Evolutionary conservation across 1,284 basidiomycete genomes (phyloP), one percentile per base, ranked within the genome.

Genomic region (Microbotryum violaceum): DNA sequence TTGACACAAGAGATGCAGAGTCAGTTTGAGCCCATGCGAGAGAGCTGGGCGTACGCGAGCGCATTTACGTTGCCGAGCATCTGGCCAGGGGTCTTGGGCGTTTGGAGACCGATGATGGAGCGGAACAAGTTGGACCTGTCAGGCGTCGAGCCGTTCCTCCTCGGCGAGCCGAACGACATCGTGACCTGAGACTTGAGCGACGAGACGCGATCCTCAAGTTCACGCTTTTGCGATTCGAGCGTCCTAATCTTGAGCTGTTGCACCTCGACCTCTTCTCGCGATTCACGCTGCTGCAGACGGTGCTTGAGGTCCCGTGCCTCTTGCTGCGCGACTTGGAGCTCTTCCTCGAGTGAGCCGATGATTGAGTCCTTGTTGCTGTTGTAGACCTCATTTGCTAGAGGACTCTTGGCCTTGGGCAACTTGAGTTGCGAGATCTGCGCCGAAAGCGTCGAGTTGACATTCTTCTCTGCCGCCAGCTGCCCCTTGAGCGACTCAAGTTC

Each of bases 261-360:
- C 20, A 85, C 84, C 66, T 83, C 83, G 42, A 86, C 84, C 63
- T 86, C 80, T 49, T 84, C 84, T n/a, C 86, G 85, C 16, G 86
- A 87, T 67, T 87, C 85, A 4, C 54, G 59, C 21, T 53, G 45
- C 47, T 78, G 80, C 27, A 91, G 77, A 53, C 87, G 74, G 1
- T 83, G 80, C 54, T 82, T 83, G 51, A 94, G 77, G 21, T 83
- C 81, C 0, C 85, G 87, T 61, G 91, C 87, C 73, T 92, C 89
- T 70, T 79, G 83, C 72, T 89, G 81, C 0, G 91, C 90, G 2
- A 84, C 82, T 64, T 89, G 86, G 27, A 93, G 80, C 65, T 91
- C 87, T 7, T 80, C 79, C 73, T 92, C 88, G 49, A 93, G 78
- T 0, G 71, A 70, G 5, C 63, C 53, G 48, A 76, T 66, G n/a